Evolutionary conservation across 768 basidiomycete species (phyloP), one percentile per base, ranked within the genome.

Genomic region (Hygrocybe punicea): DNA sequence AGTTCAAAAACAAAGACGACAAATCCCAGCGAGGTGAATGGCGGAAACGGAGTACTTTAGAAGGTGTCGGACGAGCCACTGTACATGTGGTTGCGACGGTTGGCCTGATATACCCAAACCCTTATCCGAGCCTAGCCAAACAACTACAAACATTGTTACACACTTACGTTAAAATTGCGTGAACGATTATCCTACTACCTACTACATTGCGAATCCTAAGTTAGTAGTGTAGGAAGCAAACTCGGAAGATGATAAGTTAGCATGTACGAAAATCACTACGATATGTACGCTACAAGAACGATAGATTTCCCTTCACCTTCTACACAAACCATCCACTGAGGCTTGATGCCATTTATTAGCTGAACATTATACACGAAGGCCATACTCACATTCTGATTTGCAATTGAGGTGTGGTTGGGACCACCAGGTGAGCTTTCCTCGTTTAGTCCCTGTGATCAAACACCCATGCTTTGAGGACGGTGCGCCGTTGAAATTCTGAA

Each of bases 361-460:
- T 29, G 29, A n/a, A n/a, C n/a, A 29, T 29, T 29, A 4, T 29
- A 8, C 29, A 29, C 29, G 8, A 29, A 29, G 8, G 29, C 8
- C 4, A 29, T 4, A 29, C 29, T 29, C 29, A 29, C 21, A 14
- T 16, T 19, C 33, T 2, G 6, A 34, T 8, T 35, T 19, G 35
- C 29, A 34, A 19, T n/a, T n/a, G n/a, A 53, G n/a, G 17, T 19
- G 24, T 29, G 78, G 79, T 57, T 76, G 74, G 19, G 76, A 74
- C 84, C 84, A 86, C 85, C 85, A 86, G 21, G 74, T 76, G 40
- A 86, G 65, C 34, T 74, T 69, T 1, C 85, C 85, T 16, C 74
- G 64, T 62, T 76, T 79, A 24, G 85, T 85, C 9, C 83, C 84
- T 13, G 82, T 84, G 10, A 86, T 66, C 48, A 86, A 73, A 60